Conservation (phyloP, 1,284 basidiomycete species). For the Inonotus hispidus region DNA sequence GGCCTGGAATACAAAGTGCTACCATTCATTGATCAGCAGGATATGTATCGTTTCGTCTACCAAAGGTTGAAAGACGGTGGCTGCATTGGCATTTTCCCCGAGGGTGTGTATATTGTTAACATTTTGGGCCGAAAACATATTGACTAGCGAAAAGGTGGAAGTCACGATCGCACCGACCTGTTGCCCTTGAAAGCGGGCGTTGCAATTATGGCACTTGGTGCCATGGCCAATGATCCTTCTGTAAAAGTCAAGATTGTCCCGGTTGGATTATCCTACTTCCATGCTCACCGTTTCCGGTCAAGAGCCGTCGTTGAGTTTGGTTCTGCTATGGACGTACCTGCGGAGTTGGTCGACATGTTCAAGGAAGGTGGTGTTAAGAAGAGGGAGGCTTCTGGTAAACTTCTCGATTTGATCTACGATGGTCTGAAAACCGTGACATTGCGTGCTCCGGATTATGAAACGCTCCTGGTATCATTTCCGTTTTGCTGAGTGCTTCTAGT, state of each 20-base stretch:
- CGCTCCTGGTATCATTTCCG: constrained; percentile 71
- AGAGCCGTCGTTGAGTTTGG: constrained; percentile 98
- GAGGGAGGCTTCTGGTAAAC: constrained; percentile 84
- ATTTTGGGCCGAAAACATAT: background rate
- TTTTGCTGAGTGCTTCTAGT: background rate
- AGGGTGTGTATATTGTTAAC: constrained; percentile 52
- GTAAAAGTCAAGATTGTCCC: constrained; percentile 91
- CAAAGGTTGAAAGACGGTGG: constrained; percentile 82
- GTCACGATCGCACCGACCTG: constrained; percentile 93
- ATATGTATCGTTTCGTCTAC: constrained; percentile 96
- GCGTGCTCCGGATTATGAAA: constrained; percentile 95
- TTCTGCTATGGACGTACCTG: constrained; percentile 82
- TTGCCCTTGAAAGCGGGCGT: constrained; percentile 95
- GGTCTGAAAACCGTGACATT: constrained; percentile 97
- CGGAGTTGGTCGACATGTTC: constrained; percentile 84
- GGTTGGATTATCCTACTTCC: constrained; percentile 93
- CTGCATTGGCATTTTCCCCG: constrained; percentile 93
- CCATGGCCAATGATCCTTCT: constrained; percentile 88
- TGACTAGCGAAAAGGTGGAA: constrained; percentile 61
- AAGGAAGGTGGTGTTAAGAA: constrained; percentile 87
- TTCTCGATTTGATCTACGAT: constrained; percentile 92
- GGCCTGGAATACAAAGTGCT: constrained; percentile 76
- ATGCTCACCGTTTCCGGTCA: constrained; percentile 91
- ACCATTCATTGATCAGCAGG: constrained; percentile 86
- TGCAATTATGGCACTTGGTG: constrained; percentile 95